Evolutionary conservation across 2,329 filamentous ascomycete genomes (phyloP).

Genomic region (Diaporthe helianthi): DNA sequence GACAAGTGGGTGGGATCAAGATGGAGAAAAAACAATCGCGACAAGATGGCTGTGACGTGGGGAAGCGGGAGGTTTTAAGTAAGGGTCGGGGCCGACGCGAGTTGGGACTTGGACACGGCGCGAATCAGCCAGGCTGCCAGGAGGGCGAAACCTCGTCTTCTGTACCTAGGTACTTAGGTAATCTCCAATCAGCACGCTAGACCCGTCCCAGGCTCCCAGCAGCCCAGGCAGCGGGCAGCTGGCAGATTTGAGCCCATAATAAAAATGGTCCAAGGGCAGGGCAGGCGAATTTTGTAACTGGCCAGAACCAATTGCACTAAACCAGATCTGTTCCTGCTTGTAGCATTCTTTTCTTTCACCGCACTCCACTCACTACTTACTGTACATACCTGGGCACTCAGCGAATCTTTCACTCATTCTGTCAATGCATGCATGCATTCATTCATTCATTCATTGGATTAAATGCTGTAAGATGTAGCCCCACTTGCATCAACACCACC

Average conservation of each 20-base stretch:
- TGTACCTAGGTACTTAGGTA: too few species aligned
- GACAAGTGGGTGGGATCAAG: slow-evolving; percentile 24
- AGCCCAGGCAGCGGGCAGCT: background rate
- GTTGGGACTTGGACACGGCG: slow-evolving; percentile 15
- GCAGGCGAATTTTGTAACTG: slow-evolving; percentile 28
- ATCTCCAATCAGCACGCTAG: slow-evolving; percentile 29
- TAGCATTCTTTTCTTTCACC: background rate
- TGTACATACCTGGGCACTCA: too few species aligned
- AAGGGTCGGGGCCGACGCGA: slow-evolving; percentile 20
- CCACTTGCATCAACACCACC: background rate
- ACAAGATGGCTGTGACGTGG: slow-evolving; percentile 32
- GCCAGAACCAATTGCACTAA: background rate
- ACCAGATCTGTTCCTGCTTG: background rate
- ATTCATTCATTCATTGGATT: too few species aligned
- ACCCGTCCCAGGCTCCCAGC: background rate
- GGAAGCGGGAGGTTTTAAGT: slow-evolving; percentile 34
- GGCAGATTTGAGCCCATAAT: background rate
- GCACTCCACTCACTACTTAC: background rate
- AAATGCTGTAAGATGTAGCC: background rate
- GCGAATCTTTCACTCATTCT: background rate
- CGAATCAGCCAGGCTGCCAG: slow-evolving; percentile 27
- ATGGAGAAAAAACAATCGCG: slow-evolving; percentile 30
- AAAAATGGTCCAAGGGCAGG: background rate
- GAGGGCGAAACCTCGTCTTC: background rate
- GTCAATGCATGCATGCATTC: too few species aligned